These are phyloP conservation scores for Polychaeton citri DNA, from an alignment of 2,329 filamentous ascomycete species.

Conservation along the genomic window DNA sequence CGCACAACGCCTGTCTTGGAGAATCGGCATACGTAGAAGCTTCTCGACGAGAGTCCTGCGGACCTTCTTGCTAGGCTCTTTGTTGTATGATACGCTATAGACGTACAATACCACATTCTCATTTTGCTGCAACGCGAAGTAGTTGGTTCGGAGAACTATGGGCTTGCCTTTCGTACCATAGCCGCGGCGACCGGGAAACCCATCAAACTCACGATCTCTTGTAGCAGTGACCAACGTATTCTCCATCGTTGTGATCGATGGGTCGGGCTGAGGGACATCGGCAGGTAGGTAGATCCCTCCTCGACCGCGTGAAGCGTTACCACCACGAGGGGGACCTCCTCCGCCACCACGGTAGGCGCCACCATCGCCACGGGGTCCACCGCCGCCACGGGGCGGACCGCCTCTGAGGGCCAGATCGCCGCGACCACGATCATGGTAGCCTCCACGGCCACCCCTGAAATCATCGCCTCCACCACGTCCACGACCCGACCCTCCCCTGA, in stretches of 20 bases:
- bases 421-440: conserved; percentile 16
- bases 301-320: conserved; percentile 9
- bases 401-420: conserved; percentile 6
- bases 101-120: conserved; percentile 21
- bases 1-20: conserved; percentile 19
- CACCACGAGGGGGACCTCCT: conserved; percentile 9
- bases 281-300: conserved; percentile 8
- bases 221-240: conserved; percentile 5
- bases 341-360: conserved; percentile 12
- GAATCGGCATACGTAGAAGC: conserved; percentile 23
- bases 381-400: conserved; percentile 10
- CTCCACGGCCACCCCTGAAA: conserved; percentile 15
- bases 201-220: conserved; percentile 11
- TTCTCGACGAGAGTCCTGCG: conserved; percentile 35
- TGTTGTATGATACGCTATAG: conserved; percentile 26
- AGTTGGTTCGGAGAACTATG: conserved; percentile 31
- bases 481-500: conserved; percentile 7
- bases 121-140: conserved; percentile 20
- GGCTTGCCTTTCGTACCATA: conserved; percentile 25
- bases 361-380: conserved; percentile 9
- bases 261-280: conserved; percentile 11
- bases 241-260: conserved; percentile 12
- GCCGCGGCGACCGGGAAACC: conserved; percentile 20
- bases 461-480: conserved; percentile 12
- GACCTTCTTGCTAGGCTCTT: conserved; percentile 27